A percentile compares a stretch with the other conserved stretches of the same genome.
phyloP scores from a whole-genome alignment of 1,139 yeast species.

The Diutina catenulata region DNA sequence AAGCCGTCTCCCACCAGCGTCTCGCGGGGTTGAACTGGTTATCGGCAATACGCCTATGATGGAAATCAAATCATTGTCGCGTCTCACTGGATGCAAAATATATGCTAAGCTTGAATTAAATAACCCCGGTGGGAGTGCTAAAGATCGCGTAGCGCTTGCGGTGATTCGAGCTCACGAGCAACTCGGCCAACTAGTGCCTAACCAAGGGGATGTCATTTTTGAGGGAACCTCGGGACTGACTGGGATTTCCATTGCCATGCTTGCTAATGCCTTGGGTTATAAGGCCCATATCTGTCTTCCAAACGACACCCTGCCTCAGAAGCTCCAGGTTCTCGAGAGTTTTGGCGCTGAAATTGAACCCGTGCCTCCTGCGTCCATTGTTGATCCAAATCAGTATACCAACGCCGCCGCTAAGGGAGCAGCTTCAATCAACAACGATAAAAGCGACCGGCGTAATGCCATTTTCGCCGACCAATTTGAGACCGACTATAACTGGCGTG shows the following conservation, averaged over 20 bases:
- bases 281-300: conserved; percentile 89
- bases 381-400: conserved; percentile 87
- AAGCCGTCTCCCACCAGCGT: neutral
- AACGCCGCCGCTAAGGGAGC: conserved; percentile 73
- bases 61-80: conserved; percentile 63
- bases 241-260: conserved; percentile 84
- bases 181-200: conserved; percentile 44
- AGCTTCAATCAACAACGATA: conserved; percentile 33
- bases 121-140: conserved; percentile 95
- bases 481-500: conserved; percentile 79
- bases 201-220: conserved; percentile 51
- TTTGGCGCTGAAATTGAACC: conserved; percentile 82
- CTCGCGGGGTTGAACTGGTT: conserved; percentile 15
- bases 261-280: conserved; percentile 82
- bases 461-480: conserved; percentile 94
- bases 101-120: conserved; percentile 78
- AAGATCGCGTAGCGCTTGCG: conserved; percentile 86
- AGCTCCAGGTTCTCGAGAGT: conserved; percentile 53
- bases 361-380: conserved; percentile 91
- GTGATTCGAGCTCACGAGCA: conserved; percentile 62
- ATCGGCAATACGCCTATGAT: conserved; percentile 89
- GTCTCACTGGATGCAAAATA: conserved; percentile 66
- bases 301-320: conserved; percentile 84
- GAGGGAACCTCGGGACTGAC: conserved; percentile 97
- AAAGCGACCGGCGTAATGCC: conserved; percentile 34